A percentile compares a stretch with the other conserved stretches of the same genome.
Evolutionary conservation across 177 flowering plant species (phyloP).

Genomic region (Vitis hybrid): DNA sequence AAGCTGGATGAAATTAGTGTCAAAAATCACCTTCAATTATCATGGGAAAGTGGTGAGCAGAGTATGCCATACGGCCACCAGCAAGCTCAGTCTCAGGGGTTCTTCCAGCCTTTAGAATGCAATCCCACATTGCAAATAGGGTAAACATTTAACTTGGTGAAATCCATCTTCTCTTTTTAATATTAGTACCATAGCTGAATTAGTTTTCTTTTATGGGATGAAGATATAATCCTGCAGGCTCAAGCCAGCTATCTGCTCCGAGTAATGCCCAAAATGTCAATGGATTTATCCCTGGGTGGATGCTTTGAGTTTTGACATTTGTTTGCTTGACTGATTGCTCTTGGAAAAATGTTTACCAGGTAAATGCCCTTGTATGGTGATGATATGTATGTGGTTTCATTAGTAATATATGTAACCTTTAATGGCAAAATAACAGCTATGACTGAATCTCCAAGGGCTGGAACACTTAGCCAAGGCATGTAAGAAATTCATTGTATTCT

Average conservation of each 20-base stretch:
- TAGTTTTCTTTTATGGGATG: not conserved
- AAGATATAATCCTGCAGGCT: constrained; percentile 37
- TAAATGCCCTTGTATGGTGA: not conserved
- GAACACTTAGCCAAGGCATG: no score
- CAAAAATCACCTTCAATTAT: constrained; percentile 39
- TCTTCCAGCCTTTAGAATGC: constrained; percentile 71
- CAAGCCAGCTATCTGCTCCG: constrained; percentile 38
- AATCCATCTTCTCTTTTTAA: not conserved
- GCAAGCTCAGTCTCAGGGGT: constrained; percentile 56
- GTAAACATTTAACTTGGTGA: constrained; percentile 24
- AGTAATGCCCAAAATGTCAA: constrained; percentile 37
- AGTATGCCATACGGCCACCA: constrained; percentile 41
- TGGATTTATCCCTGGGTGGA: constrained; percentile 68
- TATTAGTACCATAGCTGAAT: no score
- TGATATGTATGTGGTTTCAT: no score
- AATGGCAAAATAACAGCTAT: no score
- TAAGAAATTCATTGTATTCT: no score
- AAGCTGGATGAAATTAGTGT: constrained; percentile 60
- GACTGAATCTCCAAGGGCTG: no score
- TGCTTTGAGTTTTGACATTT: constrained; percentile 33
- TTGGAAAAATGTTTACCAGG: not conserved
- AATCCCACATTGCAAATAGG: constrained; percentile 73
- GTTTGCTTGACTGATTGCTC: not conserved
- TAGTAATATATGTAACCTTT: no score
- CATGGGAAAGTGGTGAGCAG: constrained; percentile 58